phyloP scores from a whole-genome alignment of 1,284 basidiomycete genomes.

The Heterobasidion irregulare region DNA sequence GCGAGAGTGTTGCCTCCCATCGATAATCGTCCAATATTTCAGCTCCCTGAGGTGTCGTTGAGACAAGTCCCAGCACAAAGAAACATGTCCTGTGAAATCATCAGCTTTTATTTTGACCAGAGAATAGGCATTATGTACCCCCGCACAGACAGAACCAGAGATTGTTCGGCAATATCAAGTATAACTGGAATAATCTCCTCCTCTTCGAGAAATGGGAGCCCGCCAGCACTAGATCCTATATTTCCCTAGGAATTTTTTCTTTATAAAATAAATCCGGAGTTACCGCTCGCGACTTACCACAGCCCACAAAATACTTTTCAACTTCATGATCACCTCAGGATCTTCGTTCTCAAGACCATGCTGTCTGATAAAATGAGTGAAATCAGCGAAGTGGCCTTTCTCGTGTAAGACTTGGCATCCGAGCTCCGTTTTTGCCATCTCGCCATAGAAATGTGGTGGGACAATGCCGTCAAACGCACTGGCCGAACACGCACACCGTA shows the following conservation, averaged over 20 bases:
- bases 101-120: neutral
- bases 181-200: conserved; percentile 89
- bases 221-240: conserved; percentile 84
- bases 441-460: conserved; percentile 95
- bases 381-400: conserved; percentile 88
- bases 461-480: conserved; percentile 82
- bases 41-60: conserved; percentile 66
- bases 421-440: conserved; percentile 92
- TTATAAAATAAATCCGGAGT: neutral
- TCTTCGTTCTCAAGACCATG: conserved; percentile 85
- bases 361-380: conserved; percentile 83
- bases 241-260: conserved; percentile 60
- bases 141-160: conserved; percentile 83
- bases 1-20: conserved; percentile 88
- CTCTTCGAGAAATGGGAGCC: conserved; percentile 91
- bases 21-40: conserved; percentile 85
- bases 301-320: conserved; percentile 97
- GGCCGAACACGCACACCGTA: conserved; percentile 1
- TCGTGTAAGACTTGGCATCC: conserved; percentile 88
- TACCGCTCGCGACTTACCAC: conserved; percentile 52
- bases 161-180: conserved; percentile 86
- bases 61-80: conserved; percentile 85
- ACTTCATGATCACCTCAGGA: conserved; percentile 72
- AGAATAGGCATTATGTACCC: conserved; percentile 51
- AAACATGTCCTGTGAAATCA: conserved; percentile 74